phyloP scores from a whole-genome alignment of 2,329 filamentous ascomycete genomes.

The Curvularia sp. region DNA sequence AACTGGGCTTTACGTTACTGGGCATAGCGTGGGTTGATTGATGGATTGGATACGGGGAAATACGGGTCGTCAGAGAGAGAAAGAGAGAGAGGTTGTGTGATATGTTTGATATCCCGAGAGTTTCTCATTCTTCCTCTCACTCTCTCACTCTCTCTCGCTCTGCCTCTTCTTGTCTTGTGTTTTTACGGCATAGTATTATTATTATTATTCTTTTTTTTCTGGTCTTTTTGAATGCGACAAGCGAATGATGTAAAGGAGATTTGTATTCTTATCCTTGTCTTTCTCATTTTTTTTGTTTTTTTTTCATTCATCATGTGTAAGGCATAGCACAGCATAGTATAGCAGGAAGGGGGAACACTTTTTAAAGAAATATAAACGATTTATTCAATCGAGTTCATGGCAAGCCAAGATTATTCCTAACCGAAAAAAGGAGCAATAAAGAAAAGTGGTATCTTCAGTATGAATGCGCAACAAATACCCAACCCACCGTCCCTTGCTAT shows the following conservation, averaged over 20 bases:
- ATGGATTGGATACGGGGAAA: not conserved
- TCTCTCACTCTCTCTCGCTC: no score
- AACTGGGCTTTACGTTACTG: not conserved
- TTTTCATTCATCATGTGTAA: no score
- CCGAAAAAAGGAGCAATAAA: constrained; percentile 3
- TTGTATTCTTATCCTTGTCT: not conserved
- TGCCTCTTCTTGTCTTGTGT: not conserved
- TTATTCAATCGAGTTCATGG: constrained; percentile 7
- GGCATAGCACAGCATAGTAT: constrained; percentile 21
- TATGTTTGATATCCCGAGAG: not conserved
- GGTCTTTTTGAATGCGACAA: not conserved
- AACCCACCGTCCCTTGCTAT: not conserved
- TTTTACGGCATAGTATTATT: constrained; percentile 1
- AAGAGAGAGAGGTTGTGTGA: not conserved
- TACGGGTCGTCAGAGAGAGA: not conserved
- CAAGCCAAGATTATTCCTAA: constrained; percentile 11
- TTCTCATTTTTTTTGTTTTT: not conserved
- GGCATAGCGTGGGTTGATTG: not conserved
- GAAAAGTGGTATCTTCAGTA: constrained; percentile 30
- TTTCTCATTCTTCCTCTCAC: not conserved
- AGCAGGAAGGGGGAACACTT: not conserved
- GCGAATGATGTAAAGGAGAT: not conserved
- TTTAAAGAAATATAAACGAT: not conserved
- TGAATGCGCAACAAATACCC: constrained; percentile 10
- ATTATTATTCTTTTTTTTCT: no score